Base-by-base conservation (phyloP, 768 basidiomycete species). In the Filobasidium floriforme region DNA sequence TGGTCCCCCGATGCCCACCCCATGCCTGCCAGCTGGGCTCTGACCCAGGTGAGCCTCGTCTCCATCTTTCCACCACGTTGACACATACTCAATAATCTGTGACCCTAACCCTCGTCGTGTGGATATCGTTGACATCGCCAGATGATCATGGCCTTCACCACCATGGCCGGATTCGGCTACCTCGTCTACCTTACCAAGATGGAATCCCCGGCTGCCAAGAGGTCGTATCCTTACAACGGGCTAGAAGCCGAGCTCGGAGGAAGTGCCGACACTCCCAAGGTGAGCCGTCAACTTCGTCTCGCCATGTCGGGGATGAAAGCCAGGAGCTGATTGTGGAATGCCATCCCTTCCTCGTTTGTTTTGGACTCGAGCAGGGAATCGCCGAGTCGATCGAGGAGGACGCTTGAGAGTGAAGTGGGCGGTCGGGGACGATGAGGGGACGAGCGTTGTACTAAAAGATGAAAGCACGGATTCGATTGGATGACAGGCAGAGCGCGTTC, bases 1-100 rank as follows among this genome's bases (percentile, higher is more conserved):
- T 80, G 79, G 79, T 77, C 77, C 12, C 80, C 80, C 26, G 80
- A 81, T 62, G 76, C 75, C 11, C 76, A 79, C 73, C 72, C 73
- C 65, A 78, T 75, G 60, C 67, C 72, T n/a, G 75, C 73, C 2
- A 59, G 59, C 14, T 71, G 66, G 49, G 79, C 79, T 68, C 60
- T 77, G 43, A 61, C 73, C 46, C 71, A 74, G 57, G 77, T 78
- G 57, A 60, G 73, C 70, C 28, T 14, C n/a, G n/a, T n/a, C n/a
- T n/a, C n/a, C n/a, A n/a, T n/a, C n/a, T n/a, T n/a, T n/a, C n/a
- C n/a, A n/a, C n/a, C n/a, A n/a, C n/a, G n/a, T n/a, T n/a, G n/a
- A n/a, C n/a, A n/a, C n/a, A n/a, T n/a, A n/a, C n/a, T n/a, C n/a
- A n/a, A n/a, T n/a, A n/a, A n/a, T n/a, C n/a, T n/a, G n/a, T n/a